Evolutionary conservation across 2,329 filamentous ascomycete species (phyloP).

Genomic region (Orbilia javanica): DNA sequence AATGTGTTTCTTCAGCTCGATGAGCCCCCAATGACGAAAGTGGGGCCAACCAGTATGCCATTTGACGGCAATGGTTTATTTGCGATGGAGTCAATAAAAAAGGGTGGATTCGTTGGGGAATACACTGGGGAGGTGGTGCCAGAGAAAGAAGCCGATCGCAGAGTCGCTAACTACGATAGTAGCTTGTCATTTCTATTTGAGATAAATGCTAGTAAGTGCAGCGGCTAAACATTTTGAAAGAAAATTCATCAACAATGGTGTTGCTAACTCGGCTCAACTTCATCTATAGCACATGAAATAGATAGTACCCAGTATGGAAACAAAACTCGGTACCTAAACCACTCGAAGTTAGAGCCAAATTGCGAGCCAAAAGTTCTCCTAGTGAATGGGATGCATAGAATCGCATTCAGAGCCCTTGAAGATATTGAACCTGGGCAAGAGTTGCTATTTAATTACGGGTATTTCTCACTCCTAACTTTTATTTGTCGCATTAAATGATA

Average conservation of each 20-base stretch:
- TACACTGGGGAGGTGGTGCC: slow-evolving; percentile 84
- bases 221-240: too few relatives aligned
- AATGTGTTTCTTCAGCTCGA: slow-evolving; percentile 80
- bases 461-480: not conserved
- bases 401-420: slow-evolving; percentile 77
- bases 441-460: slow-evolving; percentile 83
- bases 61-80: slow-evolving; percentile 81
- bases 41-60: slow-evolving; percentile 78
- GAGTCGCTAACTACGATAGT: slow-evolving; percentile 70
- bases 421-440: slow-evolving; percentile 80
- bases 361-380: slow-evolving; percentile 77
- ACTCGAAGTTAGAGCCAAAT: slow-evolving; percentile 72
- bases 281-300: slow-evolving; percentile 68
- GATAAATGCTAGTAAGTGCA: slow-evolving; percentile 67
- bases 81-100: slow-evolving; percentile 75
- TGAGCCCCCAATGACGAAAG: slow-evolving; percentile 74
- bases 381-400: slow-evolving; percentile 81
- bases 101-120: slow-evolving; percentile 82
- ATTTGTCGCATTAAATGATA: not conserved
- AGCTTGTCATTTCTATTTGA: slow-evolving; percentile 69
- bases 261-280: slow-evolving; percentile 5
- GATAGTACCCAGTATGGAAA: slow-evolving; percentile 84
- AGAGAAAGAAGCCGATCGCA: slow-evolving; percentile 76
- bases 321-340: slow-evolving; percentile 85
- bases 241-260: not conserved